Percentiles rank a stretch among this genome's conserved stretches.
Conservation (phyloP, 2,329 filamentous ascomycete species). For the Colletotrichum gigasporum region DNA sequence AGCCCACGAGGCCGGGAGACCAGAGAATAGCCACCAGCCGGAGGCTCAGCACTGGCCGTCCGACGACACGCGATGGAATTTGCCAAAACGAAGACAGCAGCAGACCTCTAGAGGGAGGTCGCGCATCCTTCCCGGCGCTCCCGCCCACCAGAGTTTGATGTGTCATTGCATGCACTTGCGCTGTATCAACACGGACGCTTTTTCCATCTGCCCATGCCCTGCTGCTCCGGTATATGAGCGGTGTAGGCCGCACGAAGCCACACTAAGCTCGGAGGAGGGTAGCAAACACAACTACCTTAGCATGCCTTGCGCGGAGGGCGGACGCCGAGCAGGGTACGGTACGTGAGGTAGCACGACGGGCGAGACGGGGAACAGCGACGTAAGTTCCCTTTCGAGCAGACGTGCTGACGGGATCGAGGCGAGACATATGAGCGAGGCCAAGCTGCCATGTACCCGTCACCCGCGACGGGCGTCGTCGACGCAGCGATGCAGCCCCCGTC, state of each 20-base stretch:
- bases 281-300: constrained; percentile 27
- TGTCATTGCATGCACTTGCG: constrained; percentile 29
- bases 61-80: background rate
- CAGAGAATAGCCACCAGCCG: background rate
- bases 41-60: background rate
- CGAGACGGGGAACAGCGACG: background rate
- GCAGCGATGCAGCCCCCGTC: constrained; percentile 2
- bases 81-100: background rate
- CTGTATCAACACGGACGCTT: constrained; percentile 27
- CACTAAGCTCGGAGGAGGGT: constrained; percentile 29
- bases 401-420: constrained; percentile 1
- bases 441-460: background rate
- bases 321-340: constrained; percentile 19
- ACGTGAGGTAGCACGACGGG: constrained; percentile 14
- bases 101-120: background rate
- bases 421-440: background rate
- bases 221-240: constrained; percentile 23
- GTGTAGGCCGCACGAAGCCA: constrained; percentile 28
- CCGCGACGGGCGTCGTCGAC: constrained; percentile 5
- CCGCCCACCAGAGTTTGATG: constrained; percentile 14
- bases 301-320: constrained; percentile 20
- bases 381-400: constrained; percentile 6
- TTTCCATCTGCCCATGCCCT: background rate
- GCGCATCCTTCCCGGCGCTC: background rate
- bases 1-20: background rate